Conservation (phyloP, 179 eudicot species). For the Silene vulgaris region DNA sequence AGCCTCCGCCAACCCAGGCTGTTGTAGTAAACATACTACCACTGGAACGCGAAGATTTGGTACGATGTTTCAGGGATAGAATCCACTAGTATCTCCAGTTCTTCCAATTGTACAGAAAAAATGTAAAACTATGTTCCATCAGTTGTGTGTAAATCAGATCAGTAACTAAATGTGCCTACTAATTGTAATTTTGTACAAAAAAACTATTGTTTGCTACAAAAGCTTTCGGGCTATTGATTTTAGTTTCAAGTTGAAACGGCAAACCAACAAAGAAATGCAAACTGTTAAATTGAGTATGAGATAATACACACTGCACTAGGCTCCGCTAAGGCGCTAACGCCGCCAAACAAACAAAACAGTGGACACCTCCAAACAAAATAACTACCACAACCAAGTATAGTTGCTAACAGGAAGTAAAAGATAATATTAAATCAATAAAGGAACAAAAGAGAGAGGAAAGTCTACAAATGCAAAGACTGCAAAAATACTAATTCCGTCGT, state of each 20-base stretch:
- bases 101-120: slow-evolving; percentile 10
- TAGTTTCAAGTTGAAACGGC: slow-evolving; percentile 1
- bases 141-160: slow-evolving; percentile 18
- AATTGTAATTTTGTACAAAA: slow-evolving; percentile 29
- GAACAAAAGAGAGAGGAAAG: not conserved
- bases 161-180: slow-evolving; percentile 16
- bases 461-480: not conserved
- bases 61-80: slow-evolving; percentile 24
- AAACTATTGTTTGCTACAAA: slow-evolving; percentile 15
- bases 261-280: not conserved
- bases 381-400: not conserved
- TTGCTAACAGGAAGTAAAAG: not conserved
- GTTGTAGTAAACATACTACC: slow-evolving; percentile 33
- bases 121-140: not conserved
- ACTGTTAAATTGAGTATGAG: slow-evolving; percentile 8
- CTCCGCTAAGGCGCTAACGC: not conserved
- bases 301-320: not conserved
- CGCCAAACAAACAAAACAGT: slow-evolving; percentile 9
- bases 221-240: not conserved
- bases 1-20: slow-evolving; percentile 21
- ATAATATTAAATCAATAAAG: not conserved
- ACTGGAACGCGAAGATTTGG: slow-evolving; percentile 39
- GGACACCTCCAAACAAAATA: not conserved
- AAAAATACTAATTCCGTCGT: not conserved
- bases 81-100: slow-evolving; percentile 6